Evolutionary conservation across 2,329 filamentous ascomycete genomes (phyloP).

Genomic region (Verticillium klebahnii): DNA sequence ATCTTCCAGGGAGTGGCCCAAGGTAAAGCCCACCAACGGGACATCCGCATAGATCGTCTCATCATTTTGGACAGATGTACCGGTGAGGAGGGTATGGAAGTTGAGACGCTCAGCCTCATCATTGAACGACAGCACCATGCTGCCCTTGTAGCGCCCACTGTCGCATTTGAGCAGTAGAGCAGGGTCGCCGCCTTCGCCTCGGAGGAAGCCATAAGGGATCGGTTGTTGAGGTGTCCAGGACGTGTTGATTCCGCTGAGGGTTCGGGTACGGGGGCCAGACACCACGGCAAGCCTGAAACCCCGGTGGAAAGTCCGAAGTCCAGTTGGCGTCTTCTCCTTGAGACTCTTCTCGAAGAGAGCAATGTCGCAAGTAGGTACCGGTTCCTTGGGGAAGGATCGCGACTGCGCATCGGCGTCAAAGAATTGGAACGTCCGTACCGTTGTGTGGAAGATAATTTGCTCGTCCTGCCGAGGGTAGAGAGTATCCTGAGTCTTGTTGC

Average conservation of each 20-base stretch:
- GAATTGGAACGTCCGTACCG: slow-evolving; percentile 73
- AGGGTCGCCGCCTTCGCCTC: slow-evolving; percentile 65
- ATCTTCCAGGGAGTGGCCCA: slow-evolving; percentile 50
- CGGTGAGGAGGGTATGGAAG: slow-evolving; percentile 70
- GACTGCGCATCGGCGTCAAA: slow-evolving; percentile 68
- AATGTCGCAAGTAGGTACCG: slow-evolving; percentile 66
- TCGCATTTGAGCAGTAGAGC: slow-evolving; percentile 68
- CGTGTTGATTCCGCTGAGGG: slow-evolving; percentile 72
- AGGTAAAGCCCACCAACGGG: slow-evolving; percentile 58
- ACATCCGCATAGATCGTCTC: slow-evolving; percentile 71
- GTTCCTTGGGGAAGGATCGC: slow-evolving; percentile 70
- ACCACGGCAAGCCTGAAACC: slow-evolving; percentile 76
- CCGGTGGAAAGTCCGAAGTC: slow-evolving; percentile 67
- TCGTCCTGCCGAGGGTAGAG: slow-evolving; percentile 68
- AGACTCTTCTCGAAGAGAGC: slow-evolving; percentile 69
- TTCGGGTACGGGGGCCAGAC: slow-evolving; percentile 72
- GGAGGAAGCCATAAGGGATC: slow-evolving; percentile 73
- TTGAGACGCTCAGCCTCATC: slow-evolving; percentile 66
- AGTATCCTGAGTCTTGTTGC: slow-evolving; percentile 67
- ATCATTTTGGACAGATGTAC: slow-evolving; percentile 61
- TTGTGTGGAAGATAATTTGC: slow-evolving; percentile 61
- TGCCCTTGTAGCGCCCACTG: slow-evolving; percentile 60
- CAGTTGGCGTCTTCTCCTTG: slow-evolving; percentile 67
- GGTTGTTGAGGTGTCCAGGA: slow-evolving; percentile 60
- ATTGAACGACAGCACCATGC: slow-evolving; percentile 73